A percentile compares a stretch with the other conserved stretches of the same genome.
Evolutionary conservation across 2,329 filamentous ascomycete species (phyloP).

Genomic region (Blastomyces emzantsi): DNA sequence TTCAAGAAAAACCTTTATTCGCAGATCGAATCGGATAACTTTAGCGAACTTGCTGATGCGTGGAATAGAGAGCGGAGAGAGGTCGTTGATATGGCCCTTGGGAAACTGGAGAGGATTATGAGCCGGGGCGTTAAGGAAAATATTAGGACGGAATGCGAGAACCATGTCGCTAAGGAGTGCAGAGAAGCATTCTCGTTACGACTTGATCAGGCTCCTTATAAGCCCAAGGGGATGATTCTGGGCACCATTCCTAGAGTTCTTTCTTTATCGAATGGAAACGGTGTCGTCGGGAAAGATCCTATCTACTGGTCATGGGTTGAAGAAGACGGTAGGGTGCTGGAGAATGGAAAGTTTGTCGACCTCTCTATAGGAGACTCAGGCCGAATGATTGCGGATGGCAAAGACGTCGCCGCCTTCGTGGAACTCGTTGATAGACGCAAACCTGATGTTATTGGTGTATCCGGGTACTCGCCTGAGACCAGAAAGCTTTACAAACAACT

Average conservation of each 20-base stretch:
- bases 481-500: constrained; percentile 74
- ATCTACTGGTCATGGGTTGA: constrained; percentile 89
- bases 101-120: constrained; percentile 74
- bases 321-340: constrained; percentile 79
- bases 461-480: constrained; percentile 81
- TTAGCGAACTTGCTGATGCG: constrained; percentile 85
- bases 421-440: constrained; percentile 70
- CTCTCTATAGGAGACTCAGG: constrained; percentile 58
- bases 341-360: constrained; percentile 80
- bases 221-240: constrained; percentile 83
- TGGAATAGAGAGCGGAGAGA: constrained; percentile 88
- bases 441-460: constrained; percentile 83
- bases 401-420: constrained; percentile 60
- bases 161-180: constrained; percentile 77
- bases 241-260: constrained; percentile 83
- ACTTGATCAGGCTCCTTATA: constrained; percentile 91
- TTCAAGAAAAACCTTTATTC: constrained; percentile 69
- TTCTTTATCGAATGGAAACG: constrained; percentile 76
- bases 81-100: constrained; percentile 70
- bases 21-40: constrained; percentile 90
- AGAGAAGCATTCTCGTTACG: constrained; percentile 82
- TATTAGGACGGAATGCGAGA: constrained; percentile 86
- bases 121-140: constrained; percentile 91
- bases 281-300: constrained; percentile 63
- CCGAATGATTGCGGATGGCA: constrained; percentile 57